Evolutionary conservation across 768 basidiomycete species (phyloP).

Genomic region (Termitomyces heimii): DNA sequence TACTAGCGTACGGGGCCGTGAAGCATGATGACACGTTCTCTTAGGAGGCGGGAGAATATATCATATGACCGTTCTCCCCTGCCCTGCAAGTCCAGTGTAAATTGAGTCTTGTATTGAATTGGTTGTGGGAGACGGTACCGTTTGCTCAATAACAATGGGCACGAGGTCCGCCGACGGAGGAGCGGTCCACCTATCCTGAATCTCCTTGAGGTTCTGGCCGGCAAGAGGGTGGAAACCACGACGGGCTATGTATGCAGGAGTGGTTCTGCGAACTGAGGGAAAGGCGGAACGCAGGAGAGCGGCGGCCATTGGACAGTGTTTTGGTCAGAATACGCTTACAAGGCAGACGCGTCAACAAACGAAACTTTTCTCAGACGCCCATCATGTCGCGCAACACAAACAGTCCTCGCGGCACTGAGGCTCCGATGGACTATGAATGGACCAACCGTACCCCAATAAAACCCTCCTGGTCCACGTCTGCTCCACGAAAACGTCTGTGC

Average conservation of each 20-base stretch:
- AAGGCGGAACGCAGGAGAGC: slow-evolving; percentile 18
- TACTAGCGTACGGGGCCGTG: slow-evolving; percentile 74
- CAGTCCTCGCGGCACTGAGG: slow-evolving; percentile 46
- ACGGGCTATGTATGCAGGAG: slow-evolving; percentile 14
- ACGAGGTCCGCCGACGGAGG: slow-evolving; percentile 62
- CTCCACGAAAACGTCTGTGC: slow-evolving; percentile 61
- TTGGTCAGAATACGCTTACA: slow-evolving; percentile 5
- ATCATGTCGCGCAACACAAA: slow-evolving; percentile 40
- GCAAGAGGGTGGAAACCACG: slow-evolving; percentile 54
- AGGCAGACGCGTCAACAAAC: slow-evolving; percentile 32
- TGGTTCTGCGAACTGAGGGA: slow-evolving; percentile 13
- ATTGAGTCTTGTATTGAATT: slow-evolving; percentile 5
- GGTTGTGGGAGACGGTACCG: slow-evolving; percentile 35
- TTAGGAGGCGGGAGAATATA: slow-evolving; percentile 89
- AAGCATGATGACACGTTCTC: slow-evolving; percentile 94
- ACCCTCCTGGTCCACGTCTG: slow-evolving; percentile 49
- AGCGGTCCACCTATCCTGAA: slow-evolving; percentile 27
- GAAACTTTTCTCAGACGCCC: slow-evolving; percentile 12
- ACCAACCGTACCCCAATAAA: slow-evolving; percentile 57
- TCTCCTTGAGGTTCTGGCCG: slow-evolving; percentile 28
- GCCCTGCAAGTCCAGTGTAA: slow-evolving; percentile 38
- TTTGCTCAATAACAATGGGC: slow-evolving; percentile 92
- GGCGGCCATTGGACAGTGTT: slow-evolving; percentile 18
- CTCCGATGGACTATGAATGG: slow-evolving; percentile 88
- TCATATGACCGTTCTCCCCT: slow-evolving; percentile 90